Conservation (phyloP, 164 flowering plant species). For the Piper longum region DNA sequence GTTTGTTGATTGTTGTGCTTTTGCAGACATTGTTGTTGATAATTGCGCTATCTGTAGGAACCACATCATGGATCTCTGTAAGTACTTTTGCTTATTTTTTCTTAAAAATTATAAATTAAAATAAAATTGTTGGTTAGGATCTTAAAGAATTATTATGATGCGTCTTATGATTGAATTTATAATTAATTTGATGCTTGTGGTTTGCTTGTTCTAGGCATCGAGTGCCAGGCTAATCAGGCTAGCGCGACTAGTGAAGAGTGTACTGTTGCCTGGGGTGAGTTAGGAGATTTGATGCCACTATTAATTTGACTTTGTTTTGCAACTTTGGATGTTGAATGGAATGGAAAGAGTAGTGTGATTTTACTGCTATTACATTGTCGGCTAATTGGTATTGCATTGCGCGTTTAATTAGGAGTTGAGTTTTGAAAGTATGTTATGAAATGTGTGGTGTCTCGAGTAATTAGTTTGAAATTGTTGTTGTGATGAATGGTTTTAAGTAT, state of each 20-base stretch:
- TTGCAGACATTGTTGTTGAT: conserved; percentile 67
- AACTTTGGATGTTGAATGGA: background rate
- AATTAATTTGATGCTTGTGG: no score
- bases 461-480: no score
- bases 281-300: background rate
- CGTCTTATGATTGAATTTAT: no score
- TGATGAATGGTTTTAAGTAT: no score
- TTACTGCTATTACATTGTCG: no score
- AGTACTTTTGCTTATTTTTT: conserved; percentile 7
- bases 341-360: background rate
- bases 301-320: background rate
- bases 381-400: no score
- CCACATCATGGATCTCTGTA: conserved; percentile 90
- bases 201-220: conserved; percentile 34
- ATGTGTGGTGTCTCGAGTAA: no score
- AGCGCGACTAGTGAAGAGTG: conserved; percentile 84
- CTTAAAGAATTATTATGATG: no score
- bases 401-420: no score
- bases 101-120: no score
- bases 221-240: conserved; percentile 81
- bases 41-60: conserved; percentile 79
- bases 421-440: no score
- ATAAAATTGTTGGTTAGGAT: no score
- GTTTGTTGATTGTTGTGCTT: background rate
- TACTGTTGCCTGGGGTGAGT: conserved; percentile 72